Evolutionary conservation across 1,139 yeast genomes (phyloP).

Genomic region (Hansenula lynferdii): DNA sequence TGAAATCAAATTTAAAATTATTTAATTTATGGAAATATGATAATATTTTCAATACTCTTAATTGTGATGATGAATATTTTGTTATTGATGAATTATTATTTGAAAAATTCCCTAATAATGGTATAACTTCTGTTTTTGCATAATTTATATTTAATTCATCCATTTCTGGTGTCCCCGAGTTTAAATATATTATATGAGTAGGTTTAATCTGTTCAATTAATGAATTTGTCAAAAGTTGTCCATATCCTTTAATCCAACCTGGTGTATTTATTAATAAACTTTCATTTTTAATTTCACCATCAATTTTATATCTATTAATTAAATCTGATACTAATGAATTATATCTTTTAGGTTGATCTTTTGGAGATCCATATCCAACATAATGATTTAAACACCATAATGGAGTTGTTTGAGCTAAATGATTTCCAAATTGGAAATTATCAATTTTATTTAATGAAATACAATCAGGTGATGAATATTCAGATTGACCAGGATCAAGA

Average conservation of each 20-base stretch:
- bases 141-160: constrained; percentile 22
- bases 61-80: constrained; percentile 45
- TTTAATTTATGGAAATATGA: constrained; percentile 46
- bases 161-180: constrained; percentile 24
- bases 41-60: constrained; percentile 46
- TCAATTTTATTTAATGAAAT: constrained; percentile 26
- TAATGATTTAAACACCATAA: constrained; percentile 33
- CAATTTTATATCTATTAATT: constrained; percentile 28
- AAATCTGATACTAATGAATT: constrained; percentile 40
- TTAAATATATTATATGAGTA: constrained; percentile 47
- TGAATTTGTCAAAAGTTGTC: constrained; percentile 55
- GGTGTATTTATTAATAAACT: constrained; percentile 70
- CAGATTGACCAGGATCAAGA: constrained; percentile 91
- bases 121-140: constrained; percentile 9
- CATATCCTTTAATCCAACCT: constrained; percentile 93
- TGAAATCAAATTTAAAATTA: constrained; percentile 38
- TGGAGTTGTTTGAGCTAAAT: constrained; percentile 17
- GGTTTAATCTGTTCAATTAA: constrained; percentile 48
- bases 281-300: constrained; percentile 21
- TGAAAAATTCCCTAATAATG: constrained; percentile 20
- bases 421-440: constrained; percentile 16
- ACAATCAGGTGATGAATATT: constrained; percentile 66
- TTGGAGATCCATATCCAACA: constrained; percentile 73
- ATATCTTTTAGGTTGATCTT: constrained; percentile 61
- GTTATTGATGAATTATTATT: constrained; percentile 28